Evolutionary conservation across 441 rosid species (phyloP).

Genomic region (Macaranga tanarius): DNA sequence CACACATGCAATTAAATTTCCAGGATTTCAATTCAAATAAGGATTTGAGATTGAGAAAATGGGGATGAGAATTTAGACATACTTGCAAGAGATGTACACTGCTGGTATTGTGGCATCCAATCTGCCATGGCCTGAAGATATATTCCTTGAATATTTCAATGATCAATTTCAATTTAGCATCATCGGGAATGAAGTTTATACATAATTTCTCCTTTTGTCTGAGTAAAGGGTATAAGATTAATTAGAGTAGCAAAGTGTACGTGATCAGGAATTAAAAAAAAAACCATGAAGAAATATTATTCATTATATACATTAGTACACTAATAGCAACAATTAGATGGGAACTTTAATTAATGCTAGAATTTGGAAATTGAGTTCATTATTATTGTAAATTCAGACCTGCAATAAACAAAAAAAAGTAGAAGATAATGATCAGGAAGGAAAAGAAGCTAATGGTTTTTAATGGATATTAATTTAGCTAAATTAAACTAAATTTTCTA

Average conservation of each 20-base stretch:
- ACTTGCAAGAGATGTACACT: constrained; percentile 6
- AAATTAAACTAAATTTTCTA: too few relatives aligned
- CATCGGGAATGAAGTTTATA: constrained; percentile 21
- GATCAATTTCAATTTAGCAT: constrained; percentile 24
- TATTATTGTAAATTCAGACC: too few relatives aligned
- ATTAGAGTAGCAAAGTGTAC: too few relatives aligned
- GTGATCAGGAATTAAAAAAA: not conserved
- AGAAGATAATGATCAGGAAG: too few relatives aligned
- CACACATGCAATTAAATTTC: not conserved
- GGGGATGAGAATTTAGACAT: not conserved
- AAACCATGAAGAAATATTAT: not conserved
- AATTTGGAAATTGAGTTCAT: too few relatives aligned
- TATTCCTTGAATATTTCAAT: constrained; percentile 28
- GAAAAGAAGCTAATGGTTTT: too few relatives aligned
- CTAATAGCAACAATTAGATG: too few relatives aligned
- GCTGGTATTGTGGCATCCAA: not conserved
- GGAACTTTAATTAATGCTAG: too few relatives aligned
- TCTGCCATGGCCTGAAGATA: constrained; percentile 2
- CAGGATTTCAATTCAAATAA: too few relatives aligned
- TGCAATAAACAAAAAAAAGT: too few relatives aligned
- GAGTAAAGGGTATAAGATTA: constrained; percentile 1
- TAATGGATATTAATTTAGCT: too few relatives aligned
- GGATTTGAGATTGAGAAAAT: not conserved
- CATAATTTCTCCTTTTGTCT: constrained; percentile 26
- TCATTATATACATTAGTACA: too few relatives aligned